Base-by-base conservation (phyloP, 208 protist genomes). In the Leishmania tarentolae region DNA sequence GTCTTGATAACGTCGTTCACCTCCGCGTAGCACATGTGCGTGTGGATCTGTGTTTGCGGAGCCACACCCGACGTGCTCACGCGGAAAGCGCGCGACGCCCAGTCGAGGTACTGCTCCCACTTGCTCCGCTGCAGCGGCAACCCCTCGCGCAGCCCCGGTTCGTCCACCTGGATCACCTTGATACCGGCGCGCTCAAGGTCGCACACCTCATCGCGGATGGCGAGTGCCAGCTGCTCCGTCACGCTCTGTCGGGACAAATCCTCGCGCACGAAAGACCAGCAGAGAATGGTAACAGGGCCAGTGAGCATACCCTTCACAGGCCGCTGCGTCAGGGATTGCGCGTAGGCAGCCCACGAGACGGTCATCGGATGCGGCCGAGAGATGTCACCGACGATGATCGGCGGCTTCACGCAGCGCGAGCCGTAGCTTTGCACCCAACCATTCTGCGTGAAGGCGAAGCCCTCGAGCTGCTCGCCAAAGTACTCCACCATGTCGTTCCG, bases 401-500 rank as follows among this genome's bases (percentile, higher is more conserved):
- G 95, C 71, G 95, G 95, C 71, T 94, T 94, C 19, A 98, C 96
- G 81, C 90, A 98, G 59, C 92, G 86, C 17, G 89, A 95, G 42
- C 94, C 92, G 82, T 95, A 97, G 74, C 85, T 89, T 85, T 96
- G 92, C 46, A 95, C 92, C 93, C 93, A 98, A 40, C 94, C 96
- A 75, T 98, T 96, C 37, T 71, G 19, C 13, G 94, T 98, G 79
- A 97, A 96, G 40, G 84, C 87, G 59, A 96, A 97, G 42, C 96
- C 96, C 52, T 93, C 83, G 53, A 98, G 83, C 56, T 92, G 75
- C 82, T 98, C 90, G 75, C 93, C 94, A 84, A 98, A 97, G 83
- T 97, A 97, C 84, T 98, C 92, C 35, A 98, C 95, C 96, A 98
- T 98, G 86, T 98, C 96, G 47, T 90, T 96, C 47, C 96, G 85